Evolutionary conservation across 2,329 filamentous ascomycete genomes (phyloP).

Genomic region (Harringtonia lauricola): DNA sequence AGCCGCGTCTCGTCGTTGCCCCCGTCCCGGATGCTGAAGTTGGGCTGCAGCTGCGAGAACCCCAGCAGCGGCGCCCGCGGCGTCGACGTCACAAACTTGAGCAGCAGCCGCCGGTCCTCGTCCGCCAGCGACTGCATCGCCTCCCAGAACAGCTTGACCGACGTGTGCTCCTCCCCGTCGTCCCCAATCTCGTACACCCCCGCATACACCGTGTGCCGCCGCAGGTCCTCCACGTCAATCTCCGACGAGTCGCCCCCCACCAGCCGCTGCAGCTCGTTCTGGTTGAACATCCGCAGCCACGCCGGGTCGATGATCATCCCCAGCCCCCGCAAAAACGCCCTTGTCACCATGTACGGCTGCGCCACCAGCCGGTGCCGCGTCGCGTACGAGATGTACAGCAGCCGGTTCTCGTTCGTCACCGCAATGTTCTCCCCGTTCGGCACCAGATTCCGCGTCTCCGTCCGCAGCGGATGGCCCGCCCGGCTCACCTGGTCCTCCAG

Average conservation of each 20-base stretch:
- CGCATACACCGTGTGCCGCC: slow-evolving; percentile 74
- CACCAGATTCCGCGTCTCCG: slow-evolving; percentile 64
- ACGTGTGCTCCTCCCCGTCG: slow-evolving; percentile 76
- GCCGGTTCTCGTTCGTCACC: slow-evolving; percentile 85
- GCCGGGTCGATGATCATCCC: slow-evolving; percentile 78
- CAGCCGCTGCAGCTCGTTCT: slow-evolving; percentile 84
- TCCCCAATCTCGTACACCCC: slow-evolving; percentile 86
- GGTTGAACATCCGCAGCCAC: slow-evolving; percentile 99
- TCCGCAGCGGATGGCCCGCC: slow-evolving; percentile 38
- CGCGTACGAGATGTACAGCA: slow-evolving; percentile 90
- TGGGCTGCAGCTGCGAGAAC: slow-evolving; percentile 74
- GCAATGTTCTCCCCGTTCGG: slow-evolving; percentile 62
- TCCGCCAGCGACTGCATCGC: slow-evolving; percentile 71
- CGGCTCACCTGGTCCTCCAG: slow-evolving; percentile 59
- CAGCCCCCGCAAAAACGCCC: slow-evolving; percentile 78
- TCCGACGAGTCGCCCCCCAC: slow-evolving; percentile 78
- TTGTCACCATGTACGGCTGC: slow-evolving; percentile 72
- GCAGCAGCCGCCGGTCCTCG: slow-evolving; percentile 66
- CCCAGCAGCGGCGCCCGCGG: slow-evolving; percentile 82
- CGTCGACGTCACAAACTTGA: slow-evolving; percentile 94
- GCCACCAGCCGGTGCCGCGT: slow-evolving; percentile 74
- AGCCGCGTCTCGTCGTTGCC: slow-evolving; percentile 65
- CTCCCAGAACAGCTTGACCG: slow-evolving; percentile 80
- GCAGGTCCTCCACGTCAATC: slow-evolving; percentile 79
- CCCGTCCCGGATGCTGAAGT: slow-evolving; percentile 82